Base-by-base conservation (phyloP, 176 grass and related monocot genomes). In the Echinochloa phyllopogon region DNA sequence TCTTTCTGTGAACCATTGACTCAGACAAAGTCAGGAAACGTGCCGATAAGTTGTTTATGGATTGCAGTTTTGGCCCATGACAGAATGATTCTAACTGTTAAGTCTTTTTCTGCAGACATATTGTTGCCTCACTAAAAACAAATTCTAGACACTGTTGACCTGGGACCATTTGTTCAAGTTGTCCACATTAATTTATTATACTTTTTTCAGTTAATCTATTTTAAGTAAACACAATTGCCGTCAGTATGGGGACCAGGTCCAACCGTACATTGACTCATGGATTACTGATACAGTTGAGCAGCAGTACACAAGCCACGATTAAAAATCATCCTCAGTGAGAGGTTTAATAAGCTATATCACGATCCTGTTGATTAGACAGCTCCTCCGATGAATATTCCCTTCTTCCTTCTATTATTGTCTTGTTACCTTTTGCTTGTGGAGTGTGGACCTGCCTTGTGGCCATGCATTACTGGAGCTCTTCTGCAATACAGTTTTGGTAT, bases 401-500 rank as follows among this genome's bases (percentile, higher is more conserved):
- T 94, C 65, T 69, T 82, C 80, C 61, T 80, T 94, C 49, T 78
- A 94, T 91, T 79, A 85, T 89, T 86, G 73, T 86, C 55, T 84
- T 81, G 78, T 89, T 75, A 80, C 47, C 67, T 91, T 92, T 66
- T 77, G 56, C 86, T 87, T 74, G 86, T 82, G 80, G 80, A 66
- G 43, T 81, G 89, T 74, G 83, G 83, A 52, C 57, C 72, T 83
- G 51, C 79, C 29, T 44, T 55, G 84, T 78, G 74, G 75, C 74
- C 74, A 90, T 74, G 50, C 21, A 58, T 77, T 69, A 85, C 71
- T 82, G 49, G 45, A 77, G 77, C 57, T 74, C 56, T 87, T 88
- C 65, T 82, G 73, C 65, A 82, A 61, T 81, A 68, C 81, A 90
- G 68, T 47, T 37, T 73, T 75, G 73, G 59, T 65, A 86, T 90